Evolutionary conservation across 2,329 filamentous ascomycete species (phyloP), one percentile per base, ranked within the genome.

Genomic region (Diaporthe ilicicola): DNA sequence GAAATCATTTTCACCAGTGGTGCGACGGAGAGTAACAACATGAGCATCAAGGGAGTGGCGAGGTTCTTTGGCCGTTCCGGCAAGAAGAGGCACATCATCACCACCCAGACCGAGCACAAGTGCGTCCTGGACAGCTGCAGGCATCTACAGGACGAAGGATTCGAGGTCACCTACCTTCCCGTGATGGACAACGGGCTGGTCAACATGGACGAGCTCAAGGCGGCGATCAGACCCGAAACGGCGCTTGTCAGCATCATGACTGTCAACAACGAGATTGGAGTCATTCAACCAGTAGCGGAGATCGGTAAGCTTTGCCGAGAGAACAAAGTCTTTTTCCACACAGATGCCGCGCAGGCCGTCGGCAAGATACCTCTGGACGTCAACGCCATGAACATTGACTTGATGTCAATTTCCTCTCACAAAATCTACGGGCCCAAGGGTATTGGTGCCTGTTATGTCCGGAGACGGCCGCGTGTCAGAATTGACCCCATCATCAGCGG

Each of bases 401-500:
- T 99, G 79, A 98, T 99, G 95, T 98, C 95, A 37, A 98, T 99
- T 73, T 98, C 96, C 10, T 95, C 94, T 37, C 96, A 99, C 85
- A 99, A 99, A 84, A 97, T 99, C 68, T 99, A 99, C 80, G 96
- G 96, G 32, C 96, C 96, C 67, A 99, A 97, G 86, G 96, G 96
- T 42, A 93, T 99, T 70, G 96, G 96, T 71, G 96, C 96, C 71
- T 99, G 96, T 84, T 99, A 95, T 79, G 94, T 99, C 61, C 92
- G 96, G 78, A 90, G 96, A 84, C 89, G 96, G 70, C 96, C 96
- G 1, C 91, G 95, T 81, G 96, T 99, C 76, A 93, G 96, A 82
- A 85, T 99, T 70, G 96, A 99, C 72, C 96, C 96, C 64, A 92
- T 99, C 80, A 99, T 99, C 84, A 97, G 91, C 69, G 96, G 96